Conservation (phyloP, 2,329 filamentous ascomycete species). For the Thermothelomyces thermophilus region DNA sequence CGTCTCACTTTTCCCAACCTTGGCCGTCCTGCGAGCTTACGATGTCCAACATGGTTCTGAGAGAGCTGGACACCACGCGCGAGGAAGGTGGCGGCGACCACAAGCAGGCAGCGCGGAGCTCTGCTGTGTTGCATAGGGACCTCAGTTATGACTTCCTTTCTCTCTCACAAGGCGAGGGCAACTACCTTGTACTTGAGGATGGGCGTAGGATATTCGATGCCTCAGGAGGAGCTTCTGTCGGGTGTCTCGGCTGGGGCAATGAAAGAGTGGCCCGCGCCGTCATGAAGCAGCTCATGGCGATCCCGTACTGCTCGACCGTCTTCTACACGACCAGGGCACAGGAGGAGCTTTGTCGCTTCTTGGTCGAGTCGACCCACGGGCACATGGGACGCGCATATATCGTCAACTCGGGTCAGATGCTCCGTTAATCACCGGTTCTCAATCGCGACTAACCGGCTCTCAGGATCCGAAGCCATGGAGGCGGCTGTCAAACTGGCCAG, state of each 20-base stretch:
- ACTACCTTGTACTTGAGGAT: slow-evolving; percentile 35
- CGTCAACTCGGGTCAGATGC: slow-evolving; percentile 32
- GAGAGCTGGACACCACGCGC: slow-evolving; percentile 12
- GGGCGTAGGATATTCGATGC: slow-evolving; percentile 39
- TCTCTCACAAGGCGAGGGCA: slow-evolving; percentile 32
- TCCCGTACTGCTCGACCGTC: slow-evolving; percentile 38
- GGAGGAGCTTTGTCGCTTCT: slow-evolving; percentile 34
- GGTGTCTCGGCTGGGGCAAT: slow-evolving; percentile 42
- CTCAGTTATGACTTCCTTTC: slow-evolving; percentile 30
- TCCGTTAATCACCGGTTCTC: slow-evolving; percentile 27
- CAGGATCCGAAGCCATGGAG: slow-evolving; percentile 59
- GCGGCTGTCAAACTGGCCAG: slow-evolving; percentile 57
- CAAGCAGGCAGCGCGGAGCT: slow-evolving; percentile 17
- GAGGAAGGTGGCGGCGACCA: background rate
- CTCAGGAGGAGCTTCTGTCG: slow-evolving; percentile 40
- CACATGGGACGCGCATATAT: slow-evolving; percentile 35
- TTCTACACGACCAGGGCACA: slow-evolving; percentile 37
- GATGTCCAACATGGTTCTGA: slow-evolving; percentile 20
- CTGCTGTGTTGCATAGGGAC: slow-evolving; percentile 36
- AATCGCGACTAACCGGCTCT: slow-evolving; percentile 17
- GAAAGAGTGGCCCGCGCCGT: slow-evolving; percentile 36
- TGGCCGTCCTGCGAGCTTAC: background rate
- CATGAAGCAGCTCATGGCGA: slow-evolving; percentile 33
- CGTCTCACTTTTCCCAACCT: background rate
- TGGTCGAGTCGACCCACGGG: slow-evolving; percentile 34